Evolutionary conservation across 2,329 filamentous ascomycete species (phyloP), one percentile per base, ranked within the genome.

Genomic region (Diaporthe aspalathi): DNA sequence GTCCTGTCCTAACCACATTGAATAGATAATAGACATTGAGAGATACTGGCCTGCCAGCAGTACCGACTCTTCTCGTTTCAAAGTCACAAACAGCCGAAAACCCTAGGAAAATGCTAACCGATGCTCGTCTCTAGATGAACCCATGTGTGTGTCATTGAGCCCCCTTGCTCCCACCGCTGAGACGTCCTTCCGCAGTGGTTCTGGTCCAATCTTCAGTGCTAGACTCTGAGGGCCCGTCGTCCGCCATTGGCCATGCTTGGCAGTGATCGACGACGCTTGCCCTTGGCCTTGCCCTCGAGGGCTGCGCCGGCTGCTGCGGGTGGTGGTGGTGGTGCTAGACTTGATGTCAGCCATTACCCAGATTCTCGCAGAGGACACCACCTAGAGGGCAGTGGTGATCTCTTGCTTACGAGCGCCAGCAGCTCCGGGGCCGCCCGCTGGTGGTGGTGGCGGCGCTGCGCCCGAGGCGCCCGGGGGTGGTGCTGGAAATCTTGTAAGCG

Each of bases 11-110:
- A 49, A 35, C 22, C n/a, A 24, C 11, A 63, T n/a, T 16, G 27
- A 49, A 47, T 63, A 63, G 57, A 47, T 63, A 63, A 63, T 63
- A 63, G 57, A 63, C 43, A 63, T 63, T 63, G 57, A 63, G 57
- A 63, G 57, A 63, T 49, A 49, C 43, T 63, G 57, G 57, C 57
- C 57, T 63, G 57, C 57, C 57, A 63, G 57, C 40, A 63, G 57
- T 43, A 63, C 57, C 57, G 57, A 47, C 35, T 49, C 57, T 49
- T 63, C 57, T 63, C 57, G 57, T 63, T 49, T 43, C 40, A 20
- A 47, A 63, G n/a, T n/a, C n/a, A 35, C 40, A 35, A 40, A 27
- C 8, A 49, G 49, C 22, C 22, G 32, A 35, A 43, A 43, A 60
- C 54, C 54, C 54, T 27, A 60, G 22, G 54, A 60, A 60, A 60